These are phyloP conservation scores for Cicer bijugum DNA, from an alignment of 306 rosid genomes.

Conservation along the genomic window DNA sequence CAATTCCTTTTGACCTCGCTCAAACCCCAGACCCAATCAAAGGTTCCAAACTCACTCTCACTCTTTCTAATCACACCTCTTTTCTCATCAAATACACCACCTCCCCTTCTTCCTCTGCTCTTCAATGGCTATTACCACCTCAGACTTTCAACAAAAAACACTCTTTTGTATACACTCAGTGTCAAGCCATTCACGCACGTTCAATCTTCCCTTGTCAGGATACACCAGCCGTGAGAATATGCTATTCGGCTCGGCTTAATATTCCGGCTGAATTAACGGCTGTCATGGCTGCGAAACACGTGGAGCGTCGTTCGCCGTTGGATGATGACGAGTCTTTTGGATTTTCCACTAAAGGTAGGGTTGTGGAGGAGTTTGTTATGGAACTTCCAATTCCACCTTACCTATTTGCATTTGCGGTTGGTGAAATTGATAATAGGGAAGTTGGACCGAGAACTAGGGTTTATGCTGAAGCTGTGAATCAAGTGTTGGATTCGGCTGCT, in stretches of 20 bases:
- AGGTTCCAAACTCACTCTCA: slow-evolving; percentile 62
- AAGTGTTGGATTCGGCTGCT: slow-evolving; percentile 69
- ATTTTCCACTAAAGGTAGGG: slow-evolving; percentile 56
- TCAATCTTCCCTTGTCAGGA: slow-evolving; percentile 89
- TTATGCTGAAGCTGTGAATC: slow-evolving; percentile 66
- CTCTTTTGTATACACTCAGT: slow-evolving; percentile 89
- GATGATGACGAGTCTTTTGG: slow-evolving; percentile 58
- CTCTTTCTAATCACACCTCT: slow-evolving; percentile 64
- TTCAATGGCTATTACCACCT: slow-evolving; percentile 83
- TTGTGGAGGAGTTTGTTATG: slow-evolving; percentile 91
- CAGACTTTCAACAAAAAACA: slow-evolving; percentile 72
- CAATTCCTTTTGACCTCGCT: slow-evolving; percentile 64
- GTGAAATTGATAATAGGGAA: slow-evolving; percentile 73
- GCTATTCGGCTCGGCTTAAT: slow-evolving; percentile 62
- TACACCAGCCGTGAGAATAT: slow-evolving; percentile 82
- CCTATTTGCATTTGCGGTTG: slow-evolving; percentile 84
- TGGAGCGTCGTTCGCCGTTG: slow-evolving; percentile 54
- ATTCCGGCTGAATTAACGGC: slow-evolving; percentile 68
- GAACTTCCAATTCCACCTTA: slow-evolving; percentile 90
- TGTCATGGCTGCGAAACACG: slow-evolving; percentile 76
- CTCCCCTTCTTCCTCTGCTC: slow-evolving; percentile 79
- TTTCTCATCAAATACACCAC: slow-evolving; percentile 61
- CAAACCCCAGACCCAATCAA: slow-evolving; percentile 53
- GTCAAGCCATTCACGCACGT: slow-evolving; percentile 94
- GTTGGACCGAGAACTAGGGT: slow-evolving; percentile 93